phyloP scores from a whole-genome alignment of 306 rosid genomes.

The Glycine soja region DNA sequence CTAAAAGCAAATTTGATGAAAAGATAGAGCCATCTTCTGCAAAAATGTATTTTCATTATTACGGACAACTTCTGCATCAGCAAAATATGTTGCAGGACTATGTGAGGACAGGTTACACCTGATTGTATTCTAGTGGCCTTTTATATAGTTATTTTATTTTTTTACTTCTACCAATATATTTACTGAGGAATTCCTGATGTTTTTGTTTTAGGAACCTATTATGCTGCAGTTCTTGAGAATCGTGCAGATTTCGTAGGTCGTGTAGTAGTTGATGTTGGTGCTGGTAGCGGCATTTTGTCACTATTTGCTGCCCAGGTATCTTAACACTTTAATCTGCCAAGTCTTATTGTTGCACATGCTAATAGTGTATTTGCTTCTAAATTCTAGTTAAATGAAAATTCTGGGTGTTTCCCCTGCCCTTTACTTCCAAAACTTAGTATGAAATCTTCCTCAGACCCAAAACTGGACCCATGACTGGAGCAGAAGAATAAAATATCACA shows the following conservation, averaged over 20 bases:
- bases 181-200: conserved; percentile 34
- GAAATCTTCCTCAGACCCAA: neutral
- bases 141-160: neutral
- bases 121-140: neutral
- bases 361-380: neutral
- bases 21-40: conserved; percentile 85
- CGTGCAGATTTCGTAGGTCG: conserved; percentile 75
- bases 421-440: neutral
- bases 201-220: conserved; percentile 70
- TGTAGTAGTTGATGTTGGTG: conserved; percentile 91
- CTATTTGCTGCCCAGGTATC: conserved; percentile 90
- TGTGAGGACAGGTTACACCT: conserved; percentile 80
- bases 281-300: conserved; percentile 91
- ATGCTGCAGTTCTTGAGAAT: conserved; percentile 78
- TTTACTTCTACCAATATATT: conserved; percentile 12
- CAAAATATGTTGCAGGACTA: conserved; percentile 94
- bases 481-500: neutral
- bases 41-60: conserved; percentile 89
- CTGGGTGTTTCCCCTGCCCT: neutral
- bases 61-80: conserved; percentile 86
- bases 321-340: conserved; percentile 15
- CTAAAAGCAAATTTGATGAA: conserved; percentile 77
- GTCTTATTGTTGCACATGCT: conserved; percentile 31
- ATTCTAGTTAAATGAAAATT: conserved; percentile 3
- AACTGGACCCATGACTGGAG: neutral